Conservation (phyloP, 1,284 basidiomycete species). For the Thelephora terrestris region DNA sequence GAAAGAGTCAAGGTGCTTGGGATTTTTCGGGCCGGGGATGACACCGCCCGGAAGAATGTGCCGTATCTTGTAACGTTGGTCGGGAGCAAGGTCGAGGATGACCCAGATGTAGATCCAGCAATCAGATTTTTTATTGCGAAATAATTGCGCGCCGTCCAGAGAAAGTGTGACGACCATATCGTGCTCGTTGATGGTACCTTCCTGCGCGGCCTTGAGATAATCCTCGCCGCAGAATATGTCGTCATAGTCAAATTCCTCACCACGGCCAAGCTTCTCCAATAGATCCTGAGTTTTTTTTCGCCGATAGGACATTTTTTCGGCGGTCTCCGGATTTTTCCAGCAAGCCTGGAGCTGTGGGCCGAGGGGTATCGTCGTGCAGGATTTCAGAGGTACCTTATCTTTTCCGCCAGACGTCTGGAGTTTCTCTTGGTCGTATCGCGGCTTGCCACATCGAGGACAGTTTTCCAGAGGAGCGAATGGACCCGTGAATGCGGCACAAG, state of each 20-base stretch:
- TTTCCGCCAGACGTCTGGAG: constrained; percentile 8
- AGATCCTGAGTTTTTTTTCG: constrained; percentile 3
- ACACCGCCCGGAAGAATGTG: constrained; percentile 18
- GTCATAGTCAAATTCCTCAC: too few species aligned
- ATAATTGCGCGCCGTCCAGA: constrained; percentile 26
- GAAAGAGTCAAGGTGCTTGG: constrained; percentile 28
- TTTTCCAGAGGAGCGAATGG: constrained; percentile 12
- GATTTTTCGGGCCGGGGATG: constrained; percentile 25
- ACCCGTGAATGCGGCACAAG: constrained; percentile 20
- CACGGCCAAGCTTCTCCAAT: constrained; percentile 13
- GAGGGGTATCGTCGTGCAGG: constrained; percentile 17
- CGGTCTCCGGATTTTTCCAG: constrained; percentile 8
- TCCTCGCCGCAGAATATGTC: constrained; percentile 11
- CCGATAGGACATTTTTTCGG: constrained; percentile 11
- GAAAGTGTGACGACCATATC: constrained; percentile 22
- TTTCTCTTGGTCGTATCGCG: constrained; percentile 13
- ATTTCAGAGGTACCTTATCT: constrained; percentile 9
- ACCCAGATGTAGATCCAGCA: constrained; percentile 19
- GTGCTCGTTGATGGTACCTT: constrained; percentile 10
- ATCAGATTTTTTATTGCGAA: constrained; percentile 22
- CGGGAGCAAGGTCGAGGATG: constrained; percentile 7
- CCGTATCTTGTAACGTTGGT: constrained; percentile 12
- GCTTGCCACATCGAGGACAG: constrained; percentile 16
- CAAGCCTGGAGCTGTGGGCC: constrained; percentile 19
- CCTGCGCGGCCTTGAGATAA: constrained; percentile 13